Percentiles rank a stretch among this genome's conserved stretches.
These are phyloP conservation scores for Yamadazyma atlantica DNA, from an alignment of 1,139 yeast species.

Conservation along the genomic window DNA sequence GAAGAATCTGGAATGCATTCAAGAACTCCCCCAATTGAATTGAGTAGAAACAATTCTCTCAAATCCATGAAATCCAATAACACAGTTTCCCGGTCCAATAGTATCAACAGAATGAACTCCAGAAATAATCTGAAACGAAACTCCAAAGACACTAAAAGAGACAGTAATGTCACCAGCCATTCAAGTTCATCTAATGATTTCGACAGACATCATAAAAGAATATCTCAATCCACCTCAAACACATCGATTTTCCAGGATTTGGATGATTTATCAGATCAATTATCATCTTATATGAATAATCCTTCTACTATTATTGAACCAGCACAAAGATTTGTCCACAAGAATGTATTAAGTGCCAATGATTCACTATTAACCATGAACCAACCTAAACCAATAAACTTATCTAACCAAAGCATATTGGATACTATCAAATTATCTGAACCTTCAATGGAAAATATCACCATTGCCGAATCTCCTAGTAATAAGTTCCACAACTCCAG, in stretches of 20 bases:
- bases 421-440: constrained; percentile 9
- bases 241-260: constrained; percentile 30
- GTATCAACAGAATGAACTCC: too few species aligned
- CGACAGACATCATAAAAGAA: constrained; percentile 14
- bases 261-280: constrained; percentile 31
- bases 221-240: constrained; percentile 27
- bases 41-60: constrained; percentile 16
- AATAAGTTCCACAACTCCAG: background rate
- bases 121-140: background rate
- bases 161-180: constrained; percentile 11
- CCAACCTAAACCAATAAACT: constrained; percentile 2
- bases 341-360: constrained; percentile 13
- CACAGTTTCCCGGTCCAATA: constrained; percentile 2
- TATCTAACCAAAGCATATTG: constrained; percentile 11
- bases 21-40: constrained; percentile 16
- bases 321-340: constrained; percentile 16
- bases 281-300: constrained; percentile 20
- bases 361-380: constrained; percentile 9
- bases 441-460: constrained; percentile 4
- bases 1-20: constrained; percentile 15
- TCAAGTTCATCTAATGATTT: constrained; percentile 10
- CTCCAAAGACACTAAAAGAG: constrained; percentile 7
- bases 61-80: constrained; percentile 13
- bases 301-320: constrained; percentile 4
- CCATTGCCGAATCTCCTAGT: background rate